phyloP scores from a whole-genome alignment of 2,329 filamentous ascomycete species.

The Mycosphaerella sp. region DNA sequence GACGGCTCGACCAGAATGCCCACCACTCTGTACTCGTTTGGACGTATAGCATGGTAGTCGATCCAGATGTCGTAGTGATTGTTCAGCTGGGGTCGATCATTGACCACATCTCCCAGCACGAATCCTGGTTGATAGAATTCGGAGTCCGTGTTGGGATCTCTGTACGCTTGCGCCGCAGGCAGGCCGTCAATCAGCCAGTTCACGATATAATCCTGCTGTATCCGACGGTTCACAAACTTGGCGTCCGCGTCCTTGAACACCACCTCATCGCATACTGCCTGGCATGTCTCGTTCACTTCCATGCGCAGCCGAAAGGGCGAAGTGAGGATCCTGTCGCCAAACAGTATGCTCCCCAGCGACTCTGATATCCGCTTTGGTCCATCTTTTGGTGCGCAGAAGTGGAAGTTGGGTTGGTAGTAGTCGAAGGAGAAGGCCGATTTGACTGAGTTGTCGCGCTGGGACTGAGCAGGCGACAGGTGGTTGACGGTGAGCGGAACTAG shows the following conservation, averaged over 20 bases:
- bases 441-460: conserved; percentile 68
- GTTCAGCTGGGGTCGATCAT: conserved; percentile 60
- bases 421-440: conserved; percentile 94
- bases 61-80: conserved; percentile 95
- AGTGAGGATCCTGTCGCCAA: conserved; percentile 95
- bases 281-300: conserved; percentile 81
- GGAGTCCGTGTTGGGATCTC: conserved; percentile 67
- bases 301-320: conserved; percentile 88
- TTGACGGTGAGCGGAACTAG: conserved; percentile 86
- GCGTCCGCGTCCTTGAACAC: conserved; percentile 61
- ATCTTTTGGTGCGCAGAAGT: conserved; percentile 75
- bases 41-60: conserved; percentile 78
- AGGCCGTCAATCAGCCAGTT: conserved; percentile 96
- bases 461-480: conserved; percentile 77
- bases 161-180: conserved; percentile 76
- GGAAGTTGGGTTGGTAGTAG: conserved; percentile 84
- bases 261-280: conserved; percentile 62
- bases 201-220: conserved; percentile 78
- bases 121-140: conserved; percentile 92
- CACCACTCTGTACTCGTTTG: conserved; percentile 75
- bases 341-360: conserved; percentile 90
- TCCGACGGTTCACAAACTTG: conserved; percentile 74
- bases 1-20: conserved; percentile 82
- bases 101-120: conserved; percentile 55
- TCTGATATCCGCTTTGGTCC: conserved; percentile 77